Evolutionary conservation across 169 alveolate species (phyloP), one percentile per base, ranked within the genome.

Genomic region (Eimeria zaria): DNA sequence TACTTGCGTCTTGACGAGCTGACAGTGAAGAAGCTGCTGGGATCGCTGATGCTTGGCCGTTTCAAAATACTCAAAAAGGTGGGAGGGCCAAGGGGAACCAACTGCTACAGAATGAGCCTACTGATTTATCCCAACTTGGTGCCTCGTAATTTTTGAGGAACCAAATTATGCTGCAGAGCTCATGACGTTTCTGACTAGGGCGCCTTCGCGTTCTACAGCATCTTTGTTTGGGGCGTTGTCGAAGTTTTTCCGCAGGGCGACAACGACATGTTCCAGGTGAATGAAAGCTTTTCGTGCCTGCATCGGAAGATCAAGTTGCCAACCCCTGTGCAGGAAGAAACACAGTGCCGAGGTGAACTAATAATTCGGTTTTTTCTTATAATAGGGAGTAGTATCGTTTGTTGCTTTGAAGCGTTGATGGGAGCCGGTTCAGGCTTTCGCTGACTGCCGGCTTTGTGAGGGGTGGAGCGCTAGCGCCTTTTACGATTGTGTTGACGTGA

Each of bases 221-320:
- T 51, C 33, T 8, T 46, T 48, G 71, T 30, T 14, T 51, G 51
- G 12, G 30, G n/a, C 30, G 0, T 80, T 80, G 89, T 22, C 71
- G 53, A 51, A 20, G 41, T 41, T 12, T 44, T 55, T 84, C 64
- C 60, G 64, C 94, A 94, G 96, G 46, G 46, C 18, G 84, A 58
- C 60, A 67, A 83, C 55, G 97, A 95, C 46, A 9, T 60, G 74
- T 95, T 76, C 55, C 87, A 76, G 53, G 94, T 95, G 74, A 69
- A 95, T 78, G 80, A 78, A 55, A 83, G 71, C 83, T 87, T 85
- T 60, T 76, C 97, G 60, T 97, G 98, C 94, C 97, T 91, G 53
- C 97, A 96, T 95, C 96, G 98, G 73, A 97, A 97, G 94, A 95
- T 97, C 91, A 96, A 97, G 96, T 60, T 97, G 8, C 98, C 97